These are phyloP conservation scores for Purpureocillium lavendulum DNA, from an alignment of 2,329 filamentous ascomycete species.

Conservation along the genomic window DNA sequence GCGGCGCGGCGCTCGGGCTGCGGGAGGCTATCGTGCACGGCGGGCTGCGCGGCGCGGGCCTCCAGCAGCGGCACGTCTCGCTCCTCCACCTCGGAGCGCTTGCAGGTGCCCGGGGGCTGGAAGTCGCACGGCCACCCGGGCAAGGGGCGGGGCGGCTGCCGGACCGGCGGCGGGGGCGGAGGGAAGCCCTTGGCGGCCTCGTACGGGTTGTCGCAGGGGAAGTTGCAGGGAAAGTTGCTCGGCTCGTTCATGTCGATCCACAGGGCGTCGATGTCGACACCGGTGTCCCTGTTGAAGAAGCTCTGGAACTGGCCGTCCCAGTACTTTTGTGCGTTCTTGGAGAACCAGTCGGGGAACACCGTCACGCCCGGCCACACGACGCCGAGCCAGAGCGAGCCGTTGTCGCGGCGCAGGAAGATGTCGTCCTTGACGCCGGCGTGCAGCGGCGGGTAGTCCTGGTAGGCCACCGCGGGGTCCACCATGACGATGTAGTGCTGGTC, in stretches of 20 bases:
- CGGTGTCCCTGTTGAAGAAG: slow-evolving; percentile 56
- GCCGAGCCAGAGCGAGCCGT: slow-evolving; percentile 50
- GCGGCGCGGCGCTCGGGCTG: slow-evolving; percentile 46
- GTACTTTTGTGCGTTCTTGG: slow-evolving; percentile 52
- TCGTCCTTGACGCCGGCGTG: slow-evolving; percentile 33
- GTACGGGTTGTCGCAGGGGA: slow-evolving; percentile 19
- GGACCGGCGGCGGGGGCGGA: slow-evolving; percentile 53
- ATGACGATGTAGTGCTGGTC: slow-evolving; percentile 68
- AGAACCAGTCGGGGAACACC: slow-evolving; percentile 72
- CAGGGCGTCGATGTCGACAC: slow-evolving; percentile 68
- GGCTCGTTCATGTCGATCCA: slow-evolving; percentile 65
- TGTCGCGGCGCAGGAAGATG: slow-evolving; percentile 39
- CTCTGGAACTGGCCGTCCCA: slow-evolving; percentile 60
- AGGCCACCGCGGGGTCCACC: slow-evolving; percentile 62
- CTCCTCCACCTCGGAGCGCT: slow-evolving; percentile 1
- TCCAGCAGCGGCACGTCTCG: not conserved
- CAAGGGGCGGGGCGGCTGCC: slow-evolving; percentile 53
- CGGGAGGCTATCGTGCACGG: slow-evolving; percentile 2
- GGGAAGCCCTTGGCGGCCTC: slow-evolving; percentile 34
- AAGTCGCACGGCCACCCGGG: slow-evolving; percentile 53
- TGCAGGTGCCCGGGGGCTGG: slow-evolving; percentile 16
- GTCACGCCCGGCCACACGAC: slow-evolving; percentile 73
- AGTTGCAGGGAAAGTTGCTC: slow-evolving; percentile 22
- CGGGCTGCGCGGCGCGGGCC: not conserved
- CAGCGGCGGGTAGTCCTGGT: slow-evolving; percentile 36